Evolutionary conservation across 805 yeast genomes (phyloP).

Genomic region (Ogataea pignaliae): DNA sequence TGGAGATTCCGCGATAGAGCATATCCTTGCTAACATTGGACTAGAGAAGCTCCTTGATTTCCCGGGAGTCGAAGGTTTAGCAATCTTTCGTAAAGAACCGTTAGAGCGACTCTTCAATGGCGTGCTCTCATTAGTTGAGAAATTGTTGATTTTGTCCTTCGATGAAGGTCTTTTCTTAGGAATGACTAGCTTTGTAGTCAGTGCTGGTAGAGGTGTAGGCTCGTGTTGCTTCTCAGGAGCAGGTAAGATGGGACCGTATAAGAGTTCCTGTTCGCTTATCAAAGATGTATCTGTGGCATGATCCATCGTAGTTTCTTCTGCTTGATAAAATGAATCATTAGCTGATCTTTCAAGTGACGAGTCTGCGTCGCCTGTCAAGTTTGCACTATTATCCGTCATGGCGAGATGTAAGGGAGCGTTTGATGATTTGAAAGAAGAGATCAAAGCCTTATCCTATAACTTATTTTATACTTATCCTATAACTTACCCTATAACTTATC

Average conservation of each 20-base stretch:
- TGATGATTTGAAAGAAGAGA: too few relatives aligned
- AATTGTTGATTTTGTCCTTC: neutral
- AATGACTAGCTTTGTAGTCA: conserved; percentile 14
- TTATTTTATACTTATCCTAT: too few relatives aligned
- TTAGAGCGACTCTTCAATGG: conserved; percentile 1
- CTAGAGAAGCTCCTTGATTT: conserved; percentile 18
- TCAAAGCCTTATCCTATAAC: too few relatives aligned
- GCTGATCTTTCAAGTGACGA: neutral
- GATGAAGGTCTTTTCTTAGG: conserved; percentile 18
- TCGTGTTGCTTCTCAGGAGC: conserved; percentile 23
- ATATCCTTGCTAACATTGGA: conserved; percentile 17
- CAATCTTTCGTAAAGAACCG: neutral
- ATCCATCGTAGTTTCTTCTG: conserved; percentile 1
- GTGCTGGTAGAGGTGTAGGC: conserved; percentile 13
- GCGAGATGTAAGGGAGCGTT: too few relatives aligned
- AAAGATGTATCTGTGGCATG: conserved; percentile 5
- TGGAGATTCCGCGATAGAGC: conserved; percentile 17
- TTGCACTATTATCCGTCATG: too few relatives aligned
- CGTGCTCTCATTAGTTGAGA: neutral
- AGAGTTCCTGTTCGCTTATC: conserved; percentile 16
- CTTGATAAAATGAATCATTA: neutral
- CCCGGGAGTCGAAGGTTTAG: conserved; percentile 11
- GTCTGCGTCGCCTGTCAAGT: neutral
- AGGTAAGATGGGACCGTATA: conserved; percentile 23
- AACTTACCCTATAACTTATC: too few relatives aligned